Evolutionary conservation across 1,139 yeast genomes (phyloP).

Genomic region (Meyerozyma guilliermondii): DNA sequence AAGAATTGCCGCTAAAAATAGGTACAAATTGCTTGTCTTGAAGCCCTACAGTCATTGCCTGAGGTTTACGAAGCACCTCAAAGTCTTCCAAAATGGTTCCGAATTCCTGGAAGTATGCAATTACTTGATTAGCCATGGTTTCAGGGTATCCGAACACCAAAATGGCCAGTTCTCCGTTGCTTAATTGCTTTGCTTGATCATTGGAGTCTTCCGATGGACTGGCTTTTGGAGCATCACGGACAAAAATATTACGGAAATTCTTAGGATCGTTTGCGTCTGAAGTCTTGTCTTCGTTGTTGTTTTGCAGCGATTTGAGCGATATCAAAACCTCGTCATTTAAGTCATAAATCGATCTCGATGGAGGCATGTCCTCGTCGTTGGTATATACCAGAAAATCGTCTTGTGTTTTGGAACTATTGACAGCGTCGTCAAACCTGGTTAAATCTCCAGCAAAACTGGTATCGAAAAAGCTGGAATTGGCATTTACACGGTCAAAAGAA

Average conservation of each 20-base stretch:
- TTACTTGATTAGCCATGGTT: conserved; percentile 57
- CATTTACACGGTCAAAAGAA: conserved; percentile 13
- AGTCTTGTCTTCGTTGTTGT: conserved; percentile 4
- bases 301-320: conserved; percentile 18
- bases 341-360: conserved; percentile 55
- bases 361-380: conserved; percentile 48
- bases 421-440: conserved; percentile 27
- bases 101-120: conserved; percentile 72
- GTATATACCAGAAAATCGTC: conserved; percentile 25
- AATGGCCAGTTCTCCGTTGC: conserved; percentile 55
- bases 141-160: conserved; percentile 90
- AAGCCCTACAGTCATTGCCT: neutral
- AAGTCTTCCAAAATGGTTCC: conserved; percentile 80
- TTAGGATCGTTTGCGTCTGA: conserved; percentile 43
- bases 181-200: conserved; percentile 16
- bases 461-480: conserved; percentile 15
- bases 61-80: conserved; percentile 21
- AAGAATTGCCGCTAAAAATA: conserved; percentile 76
- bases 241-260: conserved; percentile 41
- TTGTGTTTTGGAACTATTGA: conserved; percentile 21
- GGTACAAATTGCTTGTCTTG: conserved; percentile 35
- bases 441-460: conserved; percentile 20
- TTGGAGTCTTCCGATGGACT: conserved; percentile 5
- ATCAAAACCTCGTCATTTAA: conserved; percentile 39
- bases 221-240: conserved; percentile 13